Evolutionary conservation across 2,329 filamentous ascomycete genomes (phyloP).

Genomic region (Neocatenulostroma microsporum): DNA sequence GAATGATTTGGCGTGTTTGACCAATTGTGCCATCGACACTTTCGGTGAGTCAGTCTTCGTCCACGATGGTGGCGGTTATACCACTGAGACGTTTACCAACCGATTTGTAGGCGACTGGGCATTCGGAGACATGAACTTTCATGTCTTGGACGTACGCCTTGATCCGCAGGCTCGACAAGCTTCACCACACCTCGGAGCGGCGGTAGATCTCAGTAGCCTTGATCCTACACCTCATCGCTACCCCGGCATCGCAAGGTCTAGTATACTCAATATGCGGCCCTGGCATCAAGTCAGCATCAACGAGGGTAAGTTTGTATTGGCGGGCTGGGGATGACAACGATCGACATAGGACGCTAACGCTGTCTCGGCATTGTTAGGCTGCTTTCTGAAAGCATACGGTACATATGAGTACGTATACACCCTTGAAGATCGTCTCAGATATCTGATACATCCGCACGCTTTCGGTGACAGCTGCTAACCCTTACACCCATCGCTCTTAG

Average conservation of each 20-base stretch:
- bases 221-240: slow-evolving; percentile 11
- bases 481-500: too few species aligned
- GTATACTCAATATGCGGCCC: slow-evolving; percentile 51
- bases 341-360: too few species aligned
- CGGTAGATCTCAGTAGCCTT: slow-evolving; percentile 6
- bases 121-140: slow-evolving; percentile 28
- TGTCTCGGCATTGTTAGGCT: too few species aligned
- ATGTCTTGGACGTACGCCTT: slow-evolving; percentile 21
- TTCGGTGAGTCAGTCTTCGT: slow-evolving; percentile 19
- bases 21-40: slow-evolving; percentile 51
- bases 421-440: too few species aligned
- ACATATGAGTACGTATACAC: slow-evolving; percentile 67
- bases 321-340: too few species aligned
- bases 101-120: slow-evolving; percentile 19
- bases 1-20: slow-evolving; percentile 52
- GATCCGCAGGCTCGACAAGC: too few species aligned
- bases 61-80: neutral
- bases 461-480: too few species aligned
- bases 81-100: neutral
- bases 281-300: slow-evolving; percentile 64
- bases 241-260: slow-evolving; percentile 19
- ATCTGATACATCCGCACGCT: too few species aligned
- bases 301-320: too few species aligned
- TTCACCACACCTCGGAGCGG: slow-evolving; percentile 2
- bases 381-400: slow-evolving; percentile 61